Conservation (phyloP, 2,329 filamentous ascomycete species). For the Aspergillus sp. region DNA sequence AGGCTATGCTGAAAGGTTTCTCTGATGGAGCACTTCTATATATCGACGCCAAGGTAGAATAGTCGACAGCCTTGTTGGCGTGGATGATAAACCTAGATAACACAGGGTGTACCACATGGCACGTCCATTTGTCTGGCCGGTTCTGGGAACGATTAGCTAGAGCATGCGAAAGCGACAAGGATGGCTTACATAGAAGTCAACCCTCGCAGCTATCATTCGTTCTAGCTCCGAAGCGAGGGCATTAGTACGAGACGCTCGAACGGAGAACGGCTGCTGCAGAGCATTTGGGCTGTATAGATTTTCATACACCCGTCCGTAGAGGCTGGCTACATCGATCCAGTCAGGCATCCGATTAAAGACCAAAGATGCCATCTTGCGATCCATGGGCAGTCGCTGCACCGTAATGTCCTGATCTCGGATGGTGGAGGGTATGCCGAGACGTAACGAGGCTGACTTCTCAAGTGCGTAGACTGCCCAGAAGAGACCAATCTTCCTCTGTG, state of each 20-base stretch:
- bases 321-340: constrained; percentile 17
- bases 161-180: too few relatives aligned
- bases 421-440: constrained; percentile 12
- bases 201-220: neutral
- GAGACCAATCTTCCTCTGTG: constrained; percentile 2
- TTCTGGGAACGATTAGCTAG: neutral
- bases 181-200: neutral
- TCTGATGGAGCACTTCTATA: constrained; percentile 9
- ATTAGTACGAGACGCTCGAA: constrained; percentile 10
- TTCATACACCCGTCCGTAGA: constrained; percentile 17
- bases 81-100: neutral
- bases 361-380: constrained; percentile 8
- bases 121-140: neutral
- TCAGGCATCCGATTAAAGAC: constrained; percentile 6
- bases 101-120: neutral
- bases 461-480: constrained; percentile 11
- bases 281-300: constrained; percentile 15
- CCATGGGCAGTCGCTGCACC: neutral
- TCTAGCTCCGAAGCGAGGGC: constrained; percentile 14
- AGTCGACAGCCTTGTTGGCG: constrained; percentile 6
- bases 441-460: constrained; percentile 13
- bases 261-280: constrained; percentile 8
- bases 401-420: constrained; percentile 17
- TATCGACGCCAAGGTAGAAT: constrained; percentile 13
- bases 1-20: neutral